These are phyloP conservation scores for Globisporangium paddicum DNA, from an alignment of 352 stramenopile genomes.

Conservation along the genomic window DNA sequence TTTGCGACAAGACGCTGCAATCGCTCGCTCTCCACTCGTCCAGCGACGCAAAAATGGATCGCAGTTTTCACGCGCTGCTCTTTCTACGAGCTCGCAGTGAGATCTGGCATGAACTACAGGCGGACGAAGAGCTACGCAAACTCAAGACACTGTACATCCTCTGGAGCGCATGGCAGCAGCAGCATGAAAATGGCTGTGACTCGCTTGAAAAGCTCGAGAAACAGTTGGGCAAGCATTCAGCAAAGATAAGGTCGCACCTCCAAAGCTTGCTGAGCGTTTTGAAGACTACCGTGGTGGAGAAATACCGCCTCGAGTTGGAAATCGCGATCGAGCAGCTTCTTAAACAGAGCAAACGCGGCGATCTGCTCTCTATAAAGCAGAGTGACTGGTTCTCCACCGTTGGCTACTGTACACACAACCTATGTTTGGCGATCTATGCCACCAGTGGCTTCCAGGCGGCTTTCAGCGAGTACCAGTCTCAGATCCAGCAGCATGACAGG, in stretches of 20 bases:
- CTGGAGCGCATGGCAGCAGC: constrained; percentile 29
- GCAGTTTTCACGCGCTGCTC: constrained; percentile 43
- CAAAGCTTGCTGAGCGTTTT: constrained; percentile 15
- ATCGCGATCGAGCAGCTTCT: constrained; percentile 26
- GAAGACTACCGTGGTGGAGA: constrained; percentile 22
- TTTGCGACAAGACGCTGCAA: constrained; percentile 52
- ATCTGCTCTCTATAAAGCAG: background rate
- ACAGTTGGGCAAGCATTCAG: constrained; percentile 21
- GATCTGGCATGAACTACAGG: background rate
- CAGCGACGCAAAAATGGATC: constrained; percentile 6
- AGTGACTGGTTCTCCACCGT: constrained; percentile 8
- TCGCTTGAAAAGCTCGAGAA: constrained; percentile 37
- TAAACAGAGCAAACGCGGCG: background rate
- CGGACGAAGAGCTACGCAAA: constrained; percentile 4
- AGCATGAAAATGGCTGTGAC: constrained; percentile 10
- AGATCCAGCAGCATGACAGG: constrained; percentile 13
- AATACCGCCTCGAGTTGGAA: constrained; percentile 43
- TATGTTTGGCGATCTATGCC: constrained; percentile 51
- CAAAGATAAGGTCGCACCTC: constrained; percentile 12
- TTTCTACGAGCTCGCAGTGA: constrained; percentile 45
- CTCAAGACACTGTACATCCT: constrained; percentile 25
- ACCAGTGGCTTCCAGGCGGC: constrained; percentile 45
- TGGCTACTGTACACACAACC: constrained; percentile 58
- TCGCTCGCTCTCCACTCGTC: constrained; percentile 14
- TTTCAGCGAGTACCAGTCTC: constrained; percentile 34